These are phyloP conservation scores for Komagataella mondaviorum DNA, from an alignment of 805 yeast species.

Conservation along the genomic window DNA sequence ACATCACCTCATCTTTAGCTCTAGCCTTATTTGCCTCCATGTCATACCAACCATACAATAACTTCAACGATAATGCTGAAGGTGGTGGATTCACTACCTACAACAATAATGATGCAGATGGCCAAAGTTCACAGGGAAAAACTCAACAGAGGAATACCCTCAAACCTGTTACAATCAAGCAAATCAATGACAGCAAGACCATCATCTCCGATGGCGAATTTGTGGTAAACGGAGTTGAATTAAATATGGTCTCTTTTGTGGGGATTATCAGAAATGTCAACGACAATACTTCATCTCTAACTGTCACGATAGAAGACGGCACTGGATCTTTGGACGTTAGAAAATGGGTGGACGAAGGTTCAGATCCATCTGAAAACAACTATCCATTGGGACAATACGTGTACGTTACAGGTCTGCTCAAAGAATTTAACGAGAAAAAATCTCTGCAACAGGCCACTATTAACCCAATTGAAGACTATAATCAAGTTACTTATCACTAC, in stretches of 20 bases:
- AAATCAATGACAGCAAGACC: conserved; percentile 48
- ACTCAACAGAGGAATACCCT: conserved; percentile 22
- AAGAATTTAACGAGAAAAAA: conserved; percentile 50
- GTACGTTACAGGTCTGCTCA: conserved; percentile 39
- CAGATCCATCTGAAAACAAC: conserved; percentile 21
- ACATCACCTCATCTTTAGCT: background rate
- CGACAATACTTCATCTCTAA: conserved; percentile 41
- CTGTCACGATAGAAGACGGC: conserved; percentile 63
- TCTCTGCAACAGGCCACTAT: conserved; percentile 52
- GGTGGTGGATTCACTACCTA: conserved; percentile 18
- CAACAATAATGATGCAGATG: conserved; percentile 3
- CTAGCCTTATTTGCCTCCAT: background rate
- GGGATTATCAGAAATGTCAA: conserved; percentile 60
- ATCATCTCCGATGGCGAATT: conserved; percentile 58
- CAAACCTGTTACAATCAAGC: conserved; percentile 66
- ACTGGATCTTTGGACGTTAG: conserved; percentile 55
- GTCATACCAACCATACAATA: conserved; percentile 23
- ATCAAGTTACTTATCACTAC: conserved; percentile 56
- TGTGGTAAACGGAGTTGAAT: conserved; percentile 41
- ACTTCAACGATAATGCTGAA: conserved; percentile 15
- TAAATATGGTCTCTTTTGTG: conserved; percentile 50
- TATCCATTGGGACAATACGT: conserved; percentile 45
- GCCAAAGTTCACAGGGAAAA: conserved; percentile 10
- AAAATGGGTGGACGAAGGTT: conserved; percentile 42
- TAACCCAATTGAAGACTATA: conserved; percentile 44